Evolutionary conservation across 164 flowering plant genomes (phyloP).

Genomic region (Malania oleifera): DNA sequence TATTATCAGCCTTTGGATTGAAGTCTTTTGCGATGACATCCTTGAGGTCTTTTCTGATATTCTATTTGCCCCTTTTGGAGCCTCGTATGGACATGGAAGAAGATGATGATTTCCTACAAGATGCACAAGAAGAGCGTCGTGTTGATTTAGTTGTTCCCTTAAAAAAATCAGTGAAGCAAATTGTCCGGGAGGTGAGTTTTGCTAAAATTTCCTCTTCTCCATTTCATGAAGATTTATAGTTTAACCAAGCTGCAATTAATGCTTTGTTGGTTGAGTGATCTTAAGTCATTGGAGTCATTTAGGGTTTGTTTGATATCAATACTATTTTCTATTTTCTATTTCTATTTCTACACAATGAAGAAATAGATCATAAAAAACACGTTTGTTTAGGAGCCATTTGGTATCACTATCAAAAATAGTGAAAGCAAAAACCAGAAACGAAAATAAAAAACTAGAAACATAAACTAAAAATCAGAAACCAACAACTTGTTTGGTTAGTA

Average conservation of each 20-base stretch:
- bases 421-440: too few relatives aligned
- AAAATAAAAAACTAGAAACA: too few relatives aligned
- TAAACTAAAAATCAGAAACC: too few relatives aligned
- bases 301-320: too few relatives aligned
- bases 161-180: constrained; percentile 77
- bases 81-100: constrained; percentile 48
- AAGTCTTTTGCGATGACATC: constrained; percentile 61
- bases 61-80: constrained; percentile 88
- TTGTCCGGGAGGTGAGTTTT: constrained; percentile 65
- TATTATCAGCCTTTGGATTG: constrained; percentile 74
- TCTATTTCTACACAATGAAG: too few relatives aligned
- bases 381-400: too few relatives aligned
- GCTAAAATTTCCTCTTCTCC: background rate
- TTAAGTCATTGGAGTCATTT: background rate
- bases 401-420: too few relatives aligned
- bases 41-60: constrained; percentile 72
- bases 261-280: background rate
- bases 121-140: constrained; percentile 34
- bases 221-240: background rate
- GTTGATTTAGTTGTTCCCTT: constrained; percentile 77
- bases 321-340: too few relatives aligned
- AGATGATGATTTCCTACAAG: constrained; percentile 69
- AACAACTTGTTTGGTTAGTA: too few relatives aligned
- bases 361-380: too few relatives aligned
- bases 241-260: background rate